Conservation (phyloP, 2,329 filamentous ascomycete species). For the Verticillium nonalfalfae region DNA sequence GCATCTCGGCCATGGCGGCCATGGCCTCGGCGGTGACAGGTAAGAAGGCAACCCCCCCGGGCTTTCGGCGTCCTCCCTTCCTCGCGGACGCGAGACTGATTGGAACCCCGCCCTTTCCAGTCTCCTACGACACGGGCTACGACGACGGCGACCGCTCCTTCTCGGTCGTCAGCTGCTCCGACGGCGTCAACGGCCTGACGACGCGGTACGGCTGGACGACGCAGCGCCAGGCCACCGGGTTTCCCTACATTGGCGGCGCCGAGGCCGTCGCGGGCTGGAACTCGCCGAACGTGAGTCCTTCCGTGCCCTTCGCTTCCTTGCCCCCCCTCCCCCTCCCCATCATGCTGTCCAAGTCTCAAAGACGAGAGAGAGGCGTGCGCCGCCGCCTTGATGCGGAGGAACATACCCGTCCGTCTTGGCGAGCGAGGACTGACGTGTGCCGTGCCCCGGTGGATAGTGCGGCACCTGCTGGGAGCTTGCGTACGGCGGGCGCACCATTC, state of each 20-base stretch:
- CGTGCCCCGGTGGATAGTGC: no score
- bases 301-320: background rate
- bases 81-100: background rate
- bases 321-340: background rate
- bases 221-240: conserved; percentile 42
- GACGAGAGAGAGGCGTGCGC: no score
- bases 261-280: conserved; percentile 49
- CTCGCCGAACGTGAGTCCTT: conserved; percentile 29
- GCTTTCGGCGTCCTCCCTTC: background rate
- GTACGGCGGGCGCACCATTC: conserved; percentile 44
- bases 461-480: conserved; percentile 52
- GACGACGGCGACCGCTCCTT: conserved; percentile 54
- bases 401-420: background rate
- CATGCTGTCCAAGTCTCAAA: background rate
- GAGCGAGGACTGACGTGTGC: conserved; percentile 1
- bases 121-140: conserved; percentile 69
- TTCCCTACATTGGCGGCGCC: conserved; percentile 50
- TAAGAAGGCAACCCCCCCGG: conserved; percentile 8
- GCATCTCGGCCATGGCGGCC: conserved; percentile 29
- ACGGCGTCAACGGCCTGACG: conserved; percentile 61
- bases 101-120: conserved; percentile 22
- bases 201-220: conserved; percentile 53
- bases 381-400: no score
- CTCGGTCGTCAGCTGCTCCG: conserved; percentile 56
- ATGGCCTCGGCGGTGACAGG: conserved; percentile 26